Evolutionary conservation across 164 flowering plant species (phyloP).

Genomic region (Magnolia sinica): DNA sequence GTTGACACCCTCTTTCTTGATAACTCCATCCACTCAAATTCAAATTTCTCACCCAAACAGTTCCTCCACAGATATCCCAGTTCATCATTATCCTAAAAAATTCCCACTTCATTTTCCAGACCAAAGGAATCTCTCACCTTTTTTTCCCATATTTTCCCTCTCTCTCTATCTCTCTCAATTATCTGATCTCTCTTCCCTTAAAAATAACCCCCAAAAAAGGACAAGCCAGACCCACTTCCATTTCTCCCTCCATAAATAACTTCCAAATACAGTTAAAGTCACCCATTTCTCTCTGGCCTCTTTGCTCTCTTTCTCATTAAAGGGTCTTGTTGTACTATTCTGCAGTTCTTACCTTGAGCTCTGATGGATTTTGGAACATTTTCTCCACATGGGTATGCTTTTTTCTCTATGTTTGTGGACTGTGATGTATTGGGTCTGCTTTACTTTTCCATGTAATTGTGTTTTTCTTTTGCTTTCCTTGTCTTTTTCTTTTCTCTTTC

Average conservation of each 20-base stretch:
- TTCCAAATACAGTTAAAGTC: not conserved
- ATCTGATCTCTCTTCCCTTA: not conserved
- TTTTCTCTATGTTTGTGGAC: not conserved
- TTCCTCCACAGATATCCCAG: too few species aligned
- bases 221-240: not conserved
- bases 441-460: not conserved
- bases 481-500: not conserved
- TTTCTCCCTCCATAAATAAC: conserved; percentile 1
- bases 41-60: too few species aligned
- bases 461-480: not conserved
- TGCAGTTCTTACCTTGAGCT: not conserved
- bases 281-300: not conserved
- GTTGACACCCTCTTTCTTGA: too few species aligned
- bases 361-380: not conserved
- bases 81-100: conserved; percentile 4
- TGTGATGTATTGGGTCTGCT: not conserved
- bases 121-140: not conserved
- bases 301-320: not conserved
- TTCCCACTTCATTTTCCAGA: conserved; percentile 6
- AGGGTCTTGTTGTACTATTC: not conserved
- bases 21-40: too few species aligned
- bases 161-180: not conserved
- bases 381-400: not conserved
- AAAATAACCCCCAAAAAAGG: not conserved
- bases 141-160: not conserved